Conservation (phyloP, 2,329 filamentous ascomycete species). For the Hypoxylon sp. region DNA sequence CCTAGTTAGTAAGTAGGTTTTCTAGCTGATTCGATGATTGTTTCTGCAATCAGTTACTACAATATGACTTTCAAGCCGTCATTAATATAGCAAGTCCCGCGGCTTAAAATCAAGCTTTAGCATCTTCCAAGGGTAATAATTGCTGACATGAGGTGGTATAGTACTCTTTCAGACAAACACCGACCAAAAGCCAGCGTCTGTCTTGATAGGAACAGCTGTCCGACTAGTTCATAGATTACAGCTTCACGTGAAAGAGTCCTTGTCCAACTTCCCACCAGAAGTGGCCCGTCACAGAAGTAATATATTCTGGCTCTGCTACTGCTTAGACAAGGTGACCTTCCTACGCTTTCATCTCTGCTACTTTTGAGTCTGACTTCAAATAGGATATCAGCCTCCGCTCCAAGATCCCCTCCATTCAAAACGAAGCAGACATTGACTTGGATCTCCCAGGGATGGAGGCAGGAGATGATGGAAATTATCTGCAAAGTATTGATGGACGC, state of each 20-base stretch:
- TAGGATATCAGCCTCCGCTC: conserved; percentile 58
- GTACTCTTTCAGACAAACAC: conserved; percentile 57
- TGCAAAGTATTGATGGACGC: conserved; percentile 56
- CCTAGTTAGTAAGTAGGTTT: conserved; percentile 51
- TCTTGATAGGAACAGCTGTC: conserved; percentile 59
- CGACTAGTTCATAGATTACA: conserved; percentile 57
- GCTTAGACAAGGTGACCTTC: conserved; percentile 57
- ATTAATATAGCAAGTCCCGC: neutral
- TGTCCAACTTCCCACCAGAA: conserved; percentile 48
- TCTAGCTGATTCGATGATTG: neutral
- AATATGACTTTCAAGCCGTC: neutral
- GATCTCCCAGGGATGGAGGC: conserved; percentile 54
- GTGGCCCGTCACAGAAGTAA: conserved; percentile 56
- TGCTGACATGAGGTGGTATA: conserved; percentile 24
- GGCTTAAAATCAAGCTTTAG: neutral
- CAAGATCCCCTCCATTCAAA: conserved; percentile 57
- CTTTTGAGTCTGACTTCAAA: conserved; percentile 20
- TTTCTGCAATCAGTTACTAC: neutral
- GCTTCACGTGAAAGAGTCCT: conserved; percentile 54
- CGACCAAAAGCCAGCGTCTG: conserved; percentile 57
- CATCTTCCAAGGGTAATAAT: neutral
- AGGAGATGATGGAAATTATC: conserved; percentile 53
- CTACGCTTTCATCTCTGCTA: too few species aligned
- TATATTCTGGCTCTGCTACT: conserved; percentile 61
- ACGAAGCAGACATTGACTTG: conserved; percentile 60